A percentile compares a stretch with the other conserved stretches of the same genome.
Evolutionary conservation across 1,139 yeast genomes (phyloP).

Genomic region (Nakaseomyces delphensis): DNA sequence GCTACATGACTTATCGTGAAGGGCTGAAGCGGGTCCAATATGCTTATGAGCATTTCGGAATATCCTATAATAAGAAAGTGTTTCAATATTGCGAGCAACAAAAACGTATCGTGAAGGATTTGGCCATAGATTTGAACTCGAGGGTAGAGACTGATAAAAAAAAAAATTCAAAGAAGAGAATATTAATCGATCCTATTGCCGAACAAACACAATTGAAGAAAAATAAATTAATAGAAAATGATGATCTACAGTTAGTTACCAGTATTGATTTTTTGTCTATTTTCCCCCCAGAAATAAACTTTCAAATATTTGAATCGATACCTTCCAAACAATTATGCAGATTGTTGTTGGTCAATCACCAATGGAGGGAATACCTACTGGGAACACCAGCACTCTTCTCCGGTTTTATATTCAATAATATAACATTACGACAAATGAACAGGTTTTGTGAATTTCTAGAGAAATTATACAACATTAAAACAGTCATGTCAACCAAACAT

Average conservation of each 20-base stretch:
- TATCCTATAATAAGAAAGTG: constrained; percentile 16
- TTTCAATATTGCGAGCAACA: constrained; percentile 16
- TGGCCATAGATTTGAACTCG: constrained; percentile 1
- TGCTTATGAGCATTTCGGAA: constrained; percentile 15
- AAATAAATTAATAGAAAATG: constrained; percentile 1
- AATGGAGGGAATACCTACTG: constrained; percentile 20
- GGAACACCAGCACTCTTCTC: constrained; percentile 17
- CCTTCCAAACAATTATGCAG: constrained; percentile 16
- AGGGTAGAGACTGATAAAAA: not conserved
- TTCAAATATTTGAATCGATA: constrained; percentile 17
- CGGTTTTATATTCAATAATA: constrained; percentile 13
- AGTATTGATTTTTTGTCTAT: constrained; percentile 18
- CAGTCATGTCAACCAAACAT: not conserved
- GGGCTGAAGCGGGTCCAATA: constrained; percentile 34
- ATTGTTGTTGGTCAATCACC: constrained; percentile 16
- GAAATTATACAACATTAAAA: constrained; percentile 7
- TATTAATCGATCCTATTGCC: constrained; percentile 19
- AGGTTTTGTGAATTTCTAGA: constrained; percentile 16
- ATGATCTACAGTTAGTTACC: not conserved
- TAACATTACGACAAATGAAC: constrained; percentile 4
- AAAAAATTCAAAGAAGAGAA: constrained; percentile 8
- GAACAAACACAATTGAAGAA: constrained; percentile 11
- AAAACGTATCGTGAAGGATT: not conserved
- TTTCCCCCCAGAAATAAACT: constrained; percentile 24
- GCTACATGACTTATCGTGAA: constrained; percentile 37